Evolutionary conservation across 2,329 filamentous ascomycete species (phyloP).

Genomic region (Xylaria sp.): DNA sequence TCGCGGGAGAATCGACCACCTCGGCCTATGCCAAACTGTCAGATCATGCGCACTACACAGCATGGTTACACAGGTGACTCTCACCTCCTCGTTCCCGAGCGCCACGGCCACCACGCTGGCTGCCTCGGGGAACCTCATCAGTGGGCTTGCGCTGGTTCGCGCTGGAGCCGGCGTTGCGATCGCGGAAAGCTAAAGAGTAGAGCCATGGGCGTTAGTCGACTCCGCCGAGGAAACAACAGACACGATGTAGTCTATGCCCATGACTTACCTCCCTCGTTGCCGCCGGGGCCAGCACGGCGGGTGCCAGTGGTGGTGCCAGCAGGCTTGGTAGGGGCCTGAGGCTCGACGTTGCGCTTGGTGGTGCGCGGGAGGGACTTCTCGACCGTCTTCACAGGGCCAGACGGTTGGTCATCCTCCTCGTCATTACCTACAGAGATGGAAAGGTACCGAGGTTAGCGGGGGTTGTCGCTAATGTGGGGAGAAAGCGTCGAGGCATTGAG

Average conservation of each 20-base stretch:
- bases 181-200: slow-evolving; percentile 78
- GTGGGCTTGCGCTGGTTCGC: slow-evolving; percentile 85
- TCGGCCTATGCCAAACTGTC: slow-evolving; percentile 57
- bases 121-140: slow-evolving; percentile 70
- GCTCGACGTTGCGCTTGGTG: slow-evolving; percentile 86
- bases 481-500: not conserved
- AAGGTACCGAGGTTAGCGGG: slow-evolving; percentile 44
- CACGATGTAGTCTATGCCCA: not conserved
- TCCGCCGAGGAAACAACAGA: slow-evolving; percentile 17
- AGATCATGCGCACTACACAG: slow-evolving; percentile 24
- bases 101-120: slow-evolving; percentile 70
- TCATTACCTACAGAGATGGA: slow-evolving; percentile 65
- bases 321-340: slow-evolving; percentile 70
- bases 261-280: slow-evolving; percentile 87
- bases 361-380: slow-evolving; percentile 83
- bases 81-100: slow-evolving; percentile 71
- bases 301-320: slow-evolving; percentile 55
- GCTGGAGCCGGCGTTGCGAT: slow-evolving; percentile 82
- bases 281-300: slow-evolving; percentile 70
- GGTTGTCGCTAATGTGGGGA: not conserved
- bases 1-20: slow-evolving; percentile 64
- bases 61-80: slow-evolving; percentile 41
- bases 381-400: slow-evolving; percentile 86
- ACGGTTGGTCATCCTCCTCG: slow-evolving; percentile 76
- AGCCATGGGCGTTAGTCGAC: slow-evolving; percentile 2